Evolutionary conservation across 2,329 filamentous ascomycete genomes (phyloP), one percentile per base, ranked within the genome.

Genomic region (Akanthomyces uredinophilus): DNA sequence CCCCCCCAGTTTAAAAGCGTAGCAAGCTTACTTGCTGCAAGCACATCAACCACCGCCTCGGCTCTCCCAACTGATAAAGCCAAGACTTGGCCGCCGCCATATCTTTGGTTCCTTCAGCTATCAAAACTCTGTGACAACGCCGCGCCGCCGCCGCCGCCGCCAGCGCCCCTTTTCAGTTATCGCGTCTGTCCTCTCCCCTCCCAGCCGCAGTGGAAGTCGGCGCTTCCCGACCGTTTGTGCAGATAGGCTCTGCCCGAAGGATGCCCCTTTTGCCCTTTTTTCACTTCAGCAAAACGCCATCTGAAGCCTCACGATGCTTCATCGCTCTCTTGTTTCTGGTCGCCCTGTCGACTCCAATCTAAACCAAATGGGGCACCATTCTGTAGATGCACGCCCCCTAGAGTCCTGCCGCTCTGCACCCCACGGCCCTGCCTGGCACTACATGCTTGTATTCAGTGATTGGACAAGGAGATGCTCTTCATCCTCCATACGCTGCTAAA

Each of bases 231-330:
- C 51, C 43, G 18, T 29, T 14, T 6, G 1, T 20, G 8, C 29
- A 43, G 59, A 56, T 61, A 61, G 59, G 59, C 59, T 39, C 20
- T 46, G 32, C 24, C 59, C 59, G 59, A 52, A 52, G 20, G 4
- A 20, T 47, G n/a, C 32, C 35, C 51, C 27, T 29, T 29, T 29
- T 29, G 27, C 27, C 6, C 6, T 29, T 29, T 29, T 29, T 29
- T 4, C 27, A 5, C 6, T 29, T 29, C 27, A 29, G 27, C 27
- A 29, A 29, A 29, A 29, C 27, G 27, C 27, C 27, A 29, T 29
- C 27, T 29, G 27, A 29, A 3, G 35, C 16, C 39, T 54, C 35
- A 7, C 51, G 13, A 43, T 54, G 22, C 24, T 20, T 10, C 13
- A 27, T 20, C 22, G 32, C 32, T 35, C 20, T 39, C 50, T 24